These are phyloP conservation scores for Tricholoma bakamatsutake DNA, from an alignment of 768 basidiomycete species.

Conservation along the genomic window DNA sequence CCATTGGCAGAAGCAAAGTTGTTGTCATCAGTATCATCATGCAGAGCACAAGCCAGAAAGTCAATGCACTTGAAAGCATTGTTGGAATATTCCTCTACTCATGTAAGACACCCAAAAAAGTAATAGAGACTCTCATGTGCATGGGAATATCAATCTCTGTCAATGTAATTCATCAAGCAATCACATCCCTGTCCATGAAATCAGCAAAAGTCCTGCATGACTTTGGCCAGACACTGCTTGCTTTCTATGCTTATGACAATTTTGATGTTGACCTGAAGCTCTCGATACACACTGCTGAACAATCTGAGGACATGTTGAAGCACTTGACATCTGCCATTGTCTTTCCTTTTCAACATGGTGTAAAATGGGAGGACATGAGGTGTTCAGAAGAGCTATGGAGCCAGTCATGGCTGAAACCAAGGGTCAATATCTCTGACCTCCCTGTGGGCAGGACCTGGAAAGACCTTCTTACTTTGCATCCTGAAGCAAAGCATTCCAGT, in stretches of 20 bases:
- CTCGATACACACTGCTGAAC: not conserved
- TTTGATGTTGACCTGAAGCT: not conserved
- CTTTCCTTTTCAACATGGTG: no score
- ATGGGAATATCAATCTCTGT: not conserved
- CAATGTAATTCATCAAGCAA: not conserved
- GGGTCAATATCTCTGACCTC: no score
- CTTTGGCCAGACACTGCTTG: slow-evolving; percentile 9
- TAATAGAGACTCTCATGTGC: not conserved
- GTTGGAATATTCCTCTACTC: slow-evolving; percentile 1
- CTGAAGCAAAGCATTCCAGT: no score
- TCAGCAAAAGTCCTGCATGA: not conserved
- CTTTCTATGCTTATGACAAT: slow-evolving; percentile 17
- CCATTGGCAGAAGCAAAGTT: not conserved
- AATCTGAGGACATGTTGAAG: slow-evolving; percentile 3
- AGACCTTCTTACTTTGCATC: no score
- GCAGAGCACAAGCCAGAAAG: not conserved
- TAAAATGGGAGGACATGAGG: no score
- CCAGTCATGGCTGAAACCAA: no score
- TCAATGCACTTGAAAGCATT: not conserved
- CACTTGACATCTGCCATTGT: slow-evolving; percentile 16
- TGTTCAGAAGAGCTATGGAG: no score
- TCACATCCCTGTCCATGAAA: not conserved
- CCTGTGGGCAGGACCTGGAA: no score
- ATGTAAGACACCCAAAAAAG: not conserved
- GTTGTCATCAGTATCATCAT: not conserved